These are phyloP conservation scores for Cryptosporidium ubiquitum DNA, from an alignment of 169 alveolate genomes.

Conservation along the genomic window DNA sequence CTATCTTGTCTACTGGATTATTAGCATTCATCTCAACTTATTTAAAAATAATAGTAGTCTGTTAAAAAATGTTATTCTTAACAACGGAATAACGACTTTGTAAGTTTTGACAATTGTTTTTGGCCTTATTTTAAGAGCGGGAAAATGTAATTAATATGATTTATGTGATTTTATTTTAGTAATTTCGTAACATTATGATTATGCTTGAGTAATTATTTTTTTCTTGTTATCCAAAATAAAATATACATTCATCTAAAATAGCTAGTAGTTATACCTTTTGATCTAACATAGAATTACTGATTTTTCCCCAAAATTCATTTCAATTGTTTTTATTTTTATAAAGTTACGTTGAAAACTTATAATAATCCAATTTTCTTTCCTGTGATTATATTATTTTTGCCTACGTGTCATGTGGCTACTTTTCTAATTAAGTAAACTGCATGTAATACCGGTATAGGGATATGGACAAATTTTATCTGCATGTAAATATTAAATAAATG, in stretches of 20 bases:
- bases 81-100: neutral
- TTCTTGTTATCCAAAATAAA: too few relatives aligned
- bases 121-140: neutral
- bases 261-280: neutral
- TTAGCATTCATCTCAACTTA: neutral
- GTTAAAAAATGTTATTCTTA: neutral
- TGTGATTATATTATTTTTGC: neutral
- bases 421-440: constrained; percentile 1
- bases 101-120: neutral
- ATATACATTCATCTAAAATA: neutral
- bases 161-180: neutral
- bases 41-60: neutral
- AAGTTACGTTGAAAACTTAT: neutral
- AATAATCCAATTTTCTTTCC: neutral
- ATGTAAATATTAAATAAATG: constrained; percentile 10
- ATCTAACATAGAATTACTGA: too few relatives aligned
- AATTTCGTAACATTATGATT: too few relatives aligned
- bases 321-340: too few relatives aligned
- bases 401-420: neutral
- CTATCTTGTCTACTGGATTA: neutral
- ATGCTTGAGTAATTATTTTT: too few relatives aligned
- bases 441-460: constrained; percentile 47
- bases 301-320: too few relatives aligned
- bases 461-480: constrained; percentile 1
- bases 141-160: neutral